These are phyloP conservation scores for Globisporangium barbulae DNA, from an alignment of 352 stramenopile genomes.

Conservation along the genomic window DNA sequence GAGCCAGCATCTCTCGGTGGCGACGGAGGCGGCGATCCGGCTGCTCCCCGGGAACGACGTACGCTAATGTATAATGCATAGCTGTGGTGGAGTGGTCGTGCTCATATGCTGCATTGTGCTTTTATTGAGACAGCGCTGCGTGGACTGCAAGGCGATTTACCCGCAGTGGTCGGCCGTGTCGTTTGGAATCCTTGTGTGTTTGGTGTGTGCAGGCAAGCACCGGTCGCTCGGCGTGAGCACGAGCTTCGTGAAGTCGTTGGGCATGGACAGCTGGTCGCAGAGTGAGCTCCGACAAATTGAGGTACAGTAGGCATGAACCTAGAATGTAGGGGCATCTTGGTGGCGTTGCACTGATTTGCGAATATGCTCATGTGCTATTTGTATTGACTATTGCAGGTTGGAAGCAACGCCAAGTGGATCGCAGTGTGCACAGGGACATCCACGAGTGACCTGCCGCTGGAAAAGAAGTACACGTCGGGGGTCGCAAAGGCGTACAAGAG, in stretches of 20 bases:
- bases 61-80: slow-evolving; percentile 18
- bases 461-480: slow-evolving; percentile 63
- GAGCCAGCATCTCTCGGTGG: slow-evolving; percentile 38
- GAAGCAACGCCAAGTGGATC: slow-evolving; percentile 80
- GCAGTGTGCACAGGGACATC: slow-evolving; percentile 58
- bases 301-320: slow-evolving; percentile 6
- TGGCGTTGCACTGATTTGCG: neutral
- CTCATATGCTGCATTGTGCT: neutral
- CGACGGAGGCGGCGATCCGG: slow-evolving; percentile 52
- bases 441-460: slow-evolving; percentile 37
- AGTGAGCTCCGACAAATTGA: slow-evolving; percentile 57
- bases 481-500: slow-evolving; percentile 64
- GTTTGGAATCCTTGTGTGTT: slow-evolving; percentile 79
- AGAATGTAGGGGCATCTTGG: neutral
- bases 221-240: slow-evolving; percentile 73
- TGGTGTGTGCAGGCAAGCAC: slow-evolving; percentile 73
- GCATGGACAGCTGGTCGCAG: slow-evolving; percentile 71
- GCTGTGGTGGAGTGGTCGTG: neutral
- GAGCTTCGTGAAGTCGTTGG: slow-evolving; percentile 84
- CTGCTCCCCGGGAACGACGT: slow-evolving; percentile 76
- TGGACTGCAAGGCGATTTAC: slow-evolving; percentile 76
- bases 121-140: slow-evolving; percentile 49
- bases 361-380: neutral
- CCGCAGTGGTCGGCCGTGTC: slow-evolving; percentile 83
- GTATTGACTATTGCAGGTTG: slow-evolving; percentile 17